Evolutionary conservation across 225 moss, liverwort and hornwort species (phyloP), one percentile per base, ranked within the genome.

Genomic region (Antitrichia curtipendula): DNA sequence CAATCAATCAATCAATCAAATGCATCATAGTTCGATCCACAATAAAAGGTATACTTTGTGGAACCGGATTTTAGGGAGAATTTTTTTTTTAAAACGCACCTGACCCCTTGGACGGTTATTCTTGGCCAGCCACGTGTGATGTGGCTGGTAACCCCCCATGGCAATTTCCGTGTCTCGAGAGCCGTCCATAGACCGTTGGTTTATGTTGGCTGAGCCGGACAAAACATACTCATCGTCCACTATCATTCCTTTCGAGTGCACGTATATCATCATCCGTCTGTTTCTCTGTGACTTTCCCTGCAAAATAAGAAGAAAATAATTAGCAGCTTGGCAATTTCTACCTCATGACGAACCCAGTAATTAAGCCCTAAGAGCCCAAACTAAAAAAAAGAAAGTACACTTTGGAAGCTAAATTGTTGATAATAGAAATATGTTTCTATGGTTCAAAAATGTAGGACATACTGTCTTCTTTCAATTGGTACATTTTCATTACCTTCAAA

Each of bases 161-260:
- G 98, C 96, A 69, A 98, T 96, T 86, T 98, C 96, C 23, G 96
- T 98, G 81, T 98, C 98, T 81, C 96, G 91, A 68, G 96, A 96
- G 78, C 98, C 98, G 90, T 96, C 98, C 96, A 98, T 96, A 24
- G 98, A 98, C 54, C 96, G 94, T 58, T 98, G 98, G 87, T 98
- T 98, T 71, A 98, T 98, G 86, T 98, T 98, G 86, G 98, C 98
- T n/a, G 98, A 98, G 56, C 98, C 96, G 23, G 95, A 84, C 59
- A 98, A 95, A 14, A 98, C 95, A 38, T 91, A 96, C 83, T 98
- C 98, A 85, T 98, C 96, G 82, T 98, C 98, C 86, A 98, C 95
- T 77, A 98, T 96, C 94, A 98, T 94, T 47, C 98, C 98, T 87
- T 98, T 98, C 0, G 98, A 92, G 90, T 98, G 98, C 69, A 98